Conservation (phyloP, 2,329 filamentous ascomycete genomes). For the Aspergillus brasiliensis region DNA sequence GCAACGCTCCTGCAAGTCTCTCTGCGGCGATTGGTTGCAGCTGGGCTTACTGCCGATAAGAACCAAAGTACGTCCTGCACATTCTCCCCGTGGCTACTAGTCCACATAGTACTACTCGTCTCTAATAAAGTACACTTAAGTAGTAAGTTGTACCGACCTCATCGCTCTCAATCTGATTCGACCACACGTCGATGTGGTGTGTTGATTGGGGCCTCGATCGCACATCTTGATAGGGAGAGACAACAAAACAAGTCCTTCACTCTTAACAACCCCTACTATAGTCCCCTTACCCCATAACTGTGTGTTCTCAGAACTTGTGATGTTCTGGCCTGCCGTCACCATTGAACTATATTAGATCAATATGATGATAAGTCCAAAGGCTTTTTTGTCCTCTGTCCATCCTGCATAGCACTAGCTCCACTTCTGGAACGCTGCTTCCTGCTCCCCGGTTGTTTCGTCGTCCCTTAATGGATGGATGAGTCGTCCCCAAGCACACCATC, state of each 20-base stretch:
- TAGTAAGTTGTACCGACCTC: background rate
- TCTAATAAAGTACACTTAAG: background rate
- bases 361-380: conserved; percentile 18
- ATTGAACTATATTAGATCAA: conserved; percentile 17
- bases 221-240: conserved; percentile 2
- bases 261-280: conserved; percentile 4
- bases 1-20: conserved; percentile 18
- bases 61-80: conserved; percentile 15
- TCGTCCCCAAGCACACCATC: background rate
- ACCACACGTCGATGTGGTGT: background rate
- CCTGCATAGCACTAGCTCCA: conserved; percentile 21
- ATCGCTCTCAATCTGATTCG: background rate
- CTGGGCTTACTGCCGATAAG: conserved; percentile 19
- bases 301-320: background rate
- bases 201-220: background rate
- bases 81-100: background rate
- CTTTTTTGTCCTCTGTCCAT: conserved; percentile 10
- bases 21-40: conserved; percentile 15
- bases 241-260: background rate
- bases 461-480: conserved; percentile 6
- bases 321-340: conserved; percentile 7
- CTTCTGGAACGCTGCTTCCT: conserved; percentile 12
- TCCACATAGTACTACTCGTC: background rate
- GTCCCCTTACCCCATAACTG: conserved; percentile 5
- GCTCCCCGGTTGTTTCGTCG: background rate